phyloP scores from a whole-genome alignment of 2,329 filamentous ascomycete species.

The Arthrinium puccinioides region DNA sequence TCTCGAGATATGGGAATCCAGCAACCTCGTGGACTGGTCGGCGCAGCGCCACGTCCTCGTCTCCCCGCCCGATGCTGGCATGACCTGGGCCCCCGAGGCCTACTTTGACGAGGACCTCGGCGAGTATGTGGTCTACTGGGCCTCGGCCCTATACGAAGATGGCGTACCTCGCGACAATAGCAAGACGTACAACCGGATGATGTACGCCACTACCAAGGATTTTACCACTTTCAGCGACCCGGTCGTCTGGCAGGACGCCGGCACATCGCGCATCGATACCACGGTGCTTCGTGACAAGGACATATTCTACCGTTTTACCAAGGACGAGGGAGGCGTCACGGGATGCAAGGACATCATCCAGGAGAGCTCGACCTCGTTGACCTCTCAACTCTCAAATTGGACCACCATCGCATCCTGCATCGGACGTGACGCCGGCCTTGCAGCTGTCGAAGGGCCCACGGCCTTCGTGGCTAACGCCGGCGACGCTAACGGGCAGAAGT shows the following conservation, averaged over 20 bases:
- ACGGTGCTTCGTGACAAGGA: constrained; percentile 36
- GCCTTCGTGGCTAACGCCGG: constrained; percentile 41
- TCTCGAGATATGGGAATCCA: constrained; percentile 45
- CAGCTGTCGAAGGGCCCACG: constrained; percentile 43
- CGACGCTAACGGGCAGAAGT: constrained; percentile 40
- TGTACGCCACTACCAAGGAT: constrained; percentile 42
- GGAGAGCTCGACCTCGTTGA: constrained; percentile 35
- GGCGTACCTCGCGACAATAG: constrained; percentile 31
- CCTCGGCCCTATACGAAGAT: constrained; percentile 34
- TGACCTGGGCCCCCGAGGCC: constrained; percentile 47
- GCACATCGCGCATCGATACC: constrained; percentile 43
- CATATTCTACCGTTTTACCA: constrained; percentile 45
- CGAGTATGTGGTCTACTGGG: constrained; percentile 40
- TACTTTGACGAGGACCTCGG: constrained; percentile 37
- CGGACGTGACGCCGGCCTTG: constrained; percentile 39
- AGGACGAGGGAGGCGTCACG: constrained; percentile 43
- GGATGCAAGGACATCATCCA: constrained; percentile 49
- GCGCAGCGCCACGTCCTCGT: constrained; percentile 41
- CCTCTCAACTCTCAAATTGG: constrained; percentile 34
- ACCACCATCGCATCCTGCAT: constrained; percentile 38
- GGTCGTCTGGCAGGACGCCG: constrained; percentile 43
- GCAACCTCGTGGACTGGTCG: constrained; percentile 42
- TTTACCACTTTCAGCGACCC: constrained; percentile 42
- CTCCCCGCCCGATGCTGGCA: constrained; percentile 40
- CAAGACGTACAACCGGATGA: constrained; percentile 42